Percentiles rank a stretch among this genome's conserved stretches.
These are phyloP conservation scores for Colletotrichum sp. DNA, from an alignment of 2,329 filamentous ascomycete genomes.

Conservation along the genomic window DNA sequence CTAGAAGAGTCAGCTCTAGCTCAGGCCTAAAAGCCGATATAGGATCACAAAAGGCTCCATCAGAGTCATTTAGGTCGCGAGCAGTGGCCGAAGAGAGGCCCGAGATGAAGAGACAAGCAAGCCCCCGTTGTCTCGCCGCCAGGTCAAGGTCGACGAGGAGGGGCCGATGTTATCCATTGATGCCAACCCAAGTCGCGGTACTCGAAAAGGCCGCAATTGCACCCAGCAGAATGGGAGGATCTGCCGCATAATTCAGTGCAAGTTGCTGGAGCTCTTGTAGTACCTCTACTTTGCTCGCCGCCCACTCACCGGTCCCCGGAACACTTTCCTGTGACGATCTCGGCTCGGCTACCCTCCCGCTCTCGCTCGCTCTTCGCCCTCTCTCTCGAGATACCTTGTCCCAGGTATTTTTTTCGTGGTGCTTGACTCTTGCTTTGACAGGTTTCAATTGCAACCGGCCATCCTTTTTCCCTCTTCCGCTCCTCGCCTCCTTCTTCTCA, in stretches of 20 bases:
- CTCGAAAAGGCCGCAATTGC: neutral
- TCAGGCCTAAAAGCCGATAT: constrained; percentile 4
- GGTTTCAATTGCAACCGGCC: constrained; percentile 18
- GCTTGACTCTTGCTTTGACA: constrained; percentile 9
- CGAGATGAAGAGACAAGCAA: neutral
- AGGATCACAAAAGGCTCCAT: constrained; percentile 17
- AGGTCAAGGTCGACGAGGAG: neutral
- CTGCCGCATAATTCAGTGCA: neutral
- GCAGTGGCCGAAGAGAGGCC: constrained; percentile 16
- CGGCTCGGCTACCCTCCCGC: constrained; percentile 17
- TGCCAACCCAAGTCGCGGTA: constrained; percentile 2
- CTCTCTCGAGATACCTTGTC: neutral
- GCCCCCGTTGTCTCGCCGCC: neutral
- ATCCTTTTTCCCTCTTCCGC: neutral
- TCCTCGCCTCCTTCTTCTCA: neutral
- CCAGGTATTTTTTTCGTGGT: neutral
- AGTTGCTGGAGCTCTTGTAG: neutral
- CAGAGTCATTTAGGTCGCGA: neutral
- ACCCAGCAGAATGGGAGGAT: neutral
- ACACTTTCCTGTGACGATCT: constrained; percentile 18
- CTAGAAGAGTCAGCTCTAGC: neutral
- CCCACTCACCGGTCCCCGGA: constrained; percentile 4
- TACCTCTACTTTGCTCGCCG: constrained; percentile 6
- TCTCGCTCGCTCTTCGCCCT: neutral
- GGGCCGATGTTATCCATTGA: constrained; percentile 7